phyloP scores from a whole-genome alignment of 768 basidiomycete genomes.

The Amanita rimosa region DNA sequence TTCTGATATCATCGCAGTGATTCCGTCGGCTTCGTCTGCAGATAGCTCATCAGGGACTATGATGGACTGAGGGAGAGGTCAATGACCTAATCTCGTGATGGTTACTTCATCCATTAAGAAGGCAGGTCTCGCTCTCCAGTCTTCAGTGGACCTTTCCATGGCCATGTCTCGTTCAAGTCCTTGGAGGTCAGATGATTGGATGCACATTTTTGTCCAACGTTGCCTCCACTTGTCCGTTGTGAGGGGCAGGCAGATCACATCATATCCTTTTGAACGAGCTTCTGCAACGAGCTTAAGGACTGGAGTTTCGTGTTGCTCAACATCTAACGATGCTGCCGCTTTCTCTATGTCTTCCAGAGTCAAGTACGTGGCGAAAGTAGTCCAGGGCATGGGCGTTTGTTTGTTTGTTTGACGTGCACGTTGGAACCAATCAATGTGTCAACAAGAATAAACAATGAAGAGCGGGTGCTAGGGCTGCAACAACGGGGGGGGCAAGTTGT shows the following conservation, averaged over 20 bases:
- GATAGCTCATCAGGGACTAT: not conserved
- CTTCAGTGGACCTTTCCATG: conserved; percentile 62
- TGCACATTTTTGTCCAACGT: conserved; percentile 86
- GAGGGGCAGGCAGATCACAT: conserved; percentile 72
- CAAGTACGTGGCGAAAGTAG: conserved; percentile 25
- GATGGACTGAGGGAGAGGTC: too few relatives aligned
- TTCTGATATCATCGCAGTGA: conserved; percentile 74
- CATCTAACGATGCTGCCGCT: conserved; percentile 13
- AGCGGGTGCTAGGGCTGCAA: too few relatives aligned
- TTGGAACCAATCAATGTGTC: conserved; percentile 18
- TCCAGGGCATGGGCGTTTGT: conserved; percentile 21
- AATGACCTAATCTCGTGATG: conserved; percentile 70
- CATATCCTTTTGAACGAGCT: conserved; percentile 58
- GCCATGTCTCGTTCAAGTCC: conserved; percentile 26
- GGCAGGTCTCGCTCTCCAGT: conserved; percentile 75
- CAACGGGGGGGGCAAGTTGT: too few relatives aligned
- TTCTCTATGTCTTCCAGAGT: conserved; percentile 31
- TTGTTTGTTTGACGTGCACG: conserved; percentile 1
- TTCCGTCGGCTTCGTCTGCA: conserved; percentile 62
- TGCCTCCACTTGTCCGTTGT: conserved; percentile 80
- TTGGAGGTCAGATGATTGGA: conserved; percentile 37
- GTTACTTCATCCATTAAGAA: conserved; percentile 83
- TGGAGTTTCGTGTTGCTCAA: conserved; percentile 27
- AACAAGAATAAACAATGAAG: conserved; percentile 5
- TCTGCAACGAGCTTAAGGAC: conserved; percentile 39